These are phyloP conservation scores for Colletotrichum sp. DNA, from an alignment of 2,329 filamentous ascomycete genomes.

Conservation along the genomic window DNA sequence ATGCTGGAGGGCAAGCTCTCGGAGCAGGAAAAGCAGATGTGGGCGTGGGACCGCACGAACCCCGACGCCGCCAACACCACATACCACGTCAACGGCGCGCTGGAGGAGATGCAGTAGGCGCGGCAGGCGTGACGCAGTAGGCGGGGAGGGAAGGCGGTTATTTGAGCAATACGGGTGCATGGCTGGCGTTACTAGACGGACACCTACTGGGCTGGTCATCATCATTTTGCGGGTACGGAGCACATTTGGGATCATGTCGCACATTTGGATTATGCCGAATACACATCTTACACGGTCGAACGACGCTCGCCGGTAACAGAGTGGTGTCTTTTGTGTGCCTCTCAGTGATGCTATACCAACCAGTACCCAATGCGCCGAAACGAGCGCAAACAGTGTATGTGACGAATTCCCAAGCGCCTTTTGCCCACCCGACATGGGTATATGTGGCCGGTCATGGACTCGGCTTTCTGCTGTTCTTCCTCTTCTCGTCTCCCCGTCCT, in stretches of 20 bases:
- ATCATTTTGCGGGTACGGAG: not conserved
- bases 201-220: not conserved
- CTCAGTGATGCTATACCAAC: not conserved
- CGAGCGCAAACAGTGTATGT: not conserved
- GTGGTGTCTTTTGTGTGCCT: not conserved
- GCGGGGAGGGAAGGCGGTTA: not conserved
- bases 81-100: constrained; percentile 44
- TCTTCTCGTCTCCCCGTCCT: not conserved
- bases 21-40: constrained; percentile 42
- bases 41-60: constrained; percentile 52
- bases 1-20: constrained; percentile 46
- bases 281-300: not conserved
- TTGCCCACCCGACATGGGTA: not conserved
- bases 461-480: not conserved
- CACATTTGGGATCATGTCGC: not conserved
- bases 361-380: not conserved
- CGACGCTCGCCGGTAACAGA: not conserved
- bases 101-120: constrained; percentile 34
- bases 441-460: not conserved
- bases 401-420: not conserved
- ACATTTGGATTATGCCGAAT: not conserved
- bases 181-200: not conserved
- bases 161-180: not conserved
- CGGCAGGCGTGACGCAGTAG: constrained; percentile 1
- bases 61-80: constrained; percentile 47